A percentile compares a stretch with the other conserved stretches of the same genome.
phyloP scores from a whole-genome alignment of 495 filamentous ascomycete genomes.

The Melanomma pulvis-pyrius region DNA sequence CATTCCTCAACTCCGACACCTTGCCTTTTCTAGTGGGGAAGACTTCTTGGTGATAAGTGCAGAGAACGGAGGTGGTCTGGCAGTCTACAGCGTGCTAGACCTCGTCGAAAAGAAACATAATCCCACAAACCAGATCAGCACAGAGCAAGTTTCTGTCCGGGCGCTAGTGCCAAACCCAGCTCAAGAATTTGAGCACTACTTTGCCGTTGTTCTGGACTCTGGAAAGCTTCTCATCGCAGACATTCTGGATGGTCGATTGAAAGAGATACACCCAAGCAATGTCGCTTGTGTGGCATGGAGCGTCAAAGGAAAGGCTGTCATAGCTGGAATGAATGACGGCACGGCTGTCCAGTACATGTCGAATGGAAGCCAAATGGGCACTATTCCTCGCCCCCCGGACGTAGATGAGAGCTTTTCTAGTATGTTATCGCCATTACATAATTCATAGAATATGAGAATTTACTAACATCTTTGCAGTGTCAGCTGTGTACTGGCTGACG shows the following conservation, averaged over 20 bases:
- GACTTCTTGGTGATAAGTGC: slow-evolving; percentile 80
- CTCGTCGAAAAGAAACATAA: slow-evolving; percentile 68
- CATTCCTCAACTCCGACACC: slow-evolving; percentile 78
- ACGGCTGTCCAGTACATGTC: slow-evolving; percentile 81
- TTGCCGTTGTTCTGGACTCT: slow-evolving; percentile 76
- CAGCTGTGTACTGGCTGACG: slow-evolving; percentile 86
- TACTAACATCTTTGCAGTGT: slow-evolving; percentile 58
- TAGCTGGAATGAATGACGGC: slow-evolving; percentile 85
- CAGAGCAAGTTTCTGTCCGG: slow-evolving; percentile 73
- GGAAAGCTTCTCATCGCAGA: slow-evolving; percentile 85
- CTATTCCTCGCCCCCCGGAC: slow-evolving; percentile 75
- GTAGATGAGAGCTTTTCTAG: slow-evolving; percentile 69
- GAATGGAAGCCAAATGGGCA: slow-evolving; percentile 70
- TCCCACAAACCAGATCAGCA: slow-evolving; percentile 70
- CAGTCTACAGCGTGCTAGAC: slow-evolving; percentile 73
- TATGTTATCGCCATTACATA: slow-evolving; percentile 46
- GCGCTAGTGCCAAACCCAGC: slow-evolving; percentile 80
- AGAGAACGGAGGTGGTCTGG: slow-evolving; percentile 78
- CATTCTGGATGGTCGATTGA: slow-evolving; percentile 55
- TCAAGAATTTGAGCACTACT: slow-evolving; percentile 61
- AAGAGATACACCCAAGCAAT: slow-evolving; percentile 58
- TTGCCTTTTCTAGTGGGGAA: slow-evolving; percentile 86
- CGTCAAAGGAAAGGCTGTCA: slow-evolving; percentile 84
- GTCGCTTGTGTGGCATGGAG: slow-evolving; percentile 93
- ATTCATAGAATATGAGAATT: neutral